Percentiles rank a stretch among this genome's conserved stretches.
Conservation (phyloP, 495 filamentous ascomycete species). For the Penicillium coffeae region DNA sequence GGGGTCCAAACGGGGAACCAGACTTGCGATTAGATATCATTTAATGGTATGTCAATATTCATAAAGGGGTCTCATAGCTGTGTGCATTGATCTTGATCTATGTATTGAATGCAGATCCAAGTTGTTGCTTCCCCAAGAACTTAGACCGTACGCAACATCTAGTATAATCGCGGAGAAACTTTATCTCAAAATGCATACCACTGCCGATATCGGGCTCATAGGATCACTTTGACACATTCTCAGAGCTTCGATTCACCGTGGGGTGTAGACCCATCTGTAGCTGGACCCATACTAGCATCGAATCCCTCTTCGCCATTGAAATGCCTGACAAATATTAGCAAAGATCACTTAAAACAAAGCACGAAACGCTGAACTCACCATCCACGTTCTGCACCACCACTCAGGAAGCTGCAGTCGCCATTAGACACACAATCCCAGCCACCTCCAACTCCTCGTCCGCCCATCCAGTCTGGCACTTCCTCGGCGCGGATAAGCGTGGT, state of each 20-base stretch:
- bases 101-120: not conserved
- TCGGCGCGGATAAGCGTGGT: slow-evolving; percentile 19
- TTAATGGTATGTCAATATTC: not conserved
- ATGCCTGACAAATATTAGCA: slow-evolving; percentile 46
- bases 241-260: slow-evolving; percentile 7
- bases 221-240: not conserved
- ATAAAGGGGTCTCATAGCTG: too few species aligned
- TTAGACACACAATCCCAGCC: slow-evolving; percentile 78
- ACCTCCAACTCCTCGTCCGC: slow-evolving; percentile 65
- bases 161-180: not conserved
- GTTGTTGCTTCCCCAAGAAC: not conserved
- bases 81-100: too few species aligned
- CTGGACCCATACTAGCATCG: slow-evolving; percentile 40
- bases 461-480: slow-evolving; percentile 53
- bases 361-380: slow-evolving; percentile 66
- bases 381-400: slow-evolving; percentile 77
- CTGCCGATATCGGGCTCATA: not conserved
- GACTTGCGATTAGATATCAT: too few species aligned
- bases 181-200: not conserved
- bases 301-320: slow-evolving; percentile 76
- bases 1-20: too few species aligned
- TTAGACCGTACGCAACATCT: not conserved
- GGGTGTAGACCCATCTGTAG: slow-evolving; percentile 8
- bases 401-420: slow-evolving; percentile 78
- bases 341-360: slow-evolving; percentile 2